Percentiles rank a stretch among this genome's conserved stretches.
These are phyloP conservation scores for Juncus effusus DNA, from an alignment of 176 grass and related monocot species.

Conservation along the genomic window DNA sequence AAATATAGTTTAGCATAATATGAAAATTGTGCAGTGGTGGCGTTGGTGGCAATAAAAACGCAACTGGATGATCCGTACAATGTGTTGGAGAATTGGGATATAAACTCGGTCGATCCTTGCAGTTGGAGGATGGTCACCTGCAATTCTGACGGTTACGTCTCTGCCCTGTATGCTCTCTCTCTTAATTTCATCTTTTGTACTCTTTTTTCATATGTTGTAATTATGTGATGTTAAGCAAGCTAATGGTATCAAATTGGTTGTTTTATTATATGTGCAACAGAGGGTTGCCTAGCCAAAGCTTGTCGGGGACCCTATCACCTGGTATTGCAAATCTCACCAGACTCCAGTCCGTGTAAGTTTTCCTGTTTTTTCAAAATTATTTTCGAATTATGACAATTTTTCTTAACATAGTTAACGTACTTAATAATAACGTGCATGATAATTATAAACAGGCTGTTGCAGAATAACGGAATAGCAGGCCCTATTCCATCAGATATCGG, in stretches of 20 bases:
- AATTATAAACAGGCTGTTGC: conserved; percentile 41
- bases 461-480: conserved; percentile 62
- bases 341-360: conserved; percentile 50
- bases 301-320: conserved; percentile 57
- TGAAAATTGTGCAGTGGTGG: conserved; percentile 39
- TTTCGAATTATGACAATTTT: background rate
- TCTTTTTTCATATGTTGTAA: background rate
- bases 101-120: conserved; percentile 58
- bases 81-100: conserved; percentile 57
- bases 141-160: conserved; percentile 39
- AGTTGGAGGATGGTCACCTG: conserved; percentile 64
- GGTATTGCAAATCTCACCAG: conserved; percentile 49
- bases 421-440: conserved; percentile 1
- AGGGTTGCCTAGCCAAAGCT: conserved; percentile 38
- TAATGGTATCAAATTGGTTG: background rate
- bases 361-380: background rate
- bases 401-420: background rate
- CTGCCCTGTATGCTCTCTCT: conserved; percentile 32
- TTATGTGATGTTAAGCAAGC: conserved; percentile 1
- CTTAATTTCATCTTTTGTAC: background rate
- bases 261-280: conserved; percentile 36
- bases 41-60: conserved; percentile 53
- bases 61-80: conserved; percentile 46
- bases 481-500: conserved; percentile 53
- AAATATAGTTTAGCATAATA: conserved; percentile 2